Evolutionary conservation across 225 moss, liverwort and hornwort species (phyloP).

Genomic region (Pseudoscleropodium purum): DNA sequence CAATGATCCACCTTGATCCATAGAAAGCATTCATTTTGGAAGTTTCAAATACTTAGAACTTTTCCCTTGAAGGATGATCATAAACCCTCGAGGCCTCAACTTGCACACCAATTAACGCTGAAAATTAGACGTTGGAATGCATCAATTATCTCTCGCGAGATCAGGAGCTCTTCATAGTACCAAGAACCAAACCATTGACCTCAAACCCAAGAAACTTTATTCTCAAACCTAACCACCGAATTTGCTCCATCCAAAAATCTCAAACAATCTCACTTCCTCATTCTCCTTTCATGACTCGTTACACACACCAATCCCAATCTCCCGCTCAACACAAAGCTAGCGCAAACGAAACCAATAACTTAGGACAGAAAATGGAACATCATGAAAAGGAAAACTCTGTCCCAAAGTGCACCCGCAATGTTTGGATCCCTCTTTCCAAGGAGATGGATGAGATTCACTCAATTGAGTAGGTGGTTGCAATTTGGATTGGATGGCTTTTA

Average conservation of each 20-base stretch:
- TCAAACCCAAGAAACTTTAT: not conserved
- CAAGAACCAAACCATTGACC: not conserved
- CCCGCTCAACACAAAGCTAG: not conserved
- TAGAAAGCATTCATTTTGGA: not conserved
- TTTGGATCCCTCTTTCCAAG: too few relatives aligned
- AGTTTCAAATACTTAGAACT: not conserved
- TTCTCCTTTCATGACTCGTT: not conserved
- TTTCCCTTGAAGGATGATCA: too few relatives aligned
- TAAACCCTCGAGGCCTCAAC: too few relatives aligned
- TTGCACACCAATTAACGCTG: not conserved
- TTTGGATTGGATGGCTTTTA: too few relatives aligned
- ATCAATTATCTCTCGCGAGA: not conserved
- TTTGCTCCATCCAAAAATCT: too few relatives aligned
- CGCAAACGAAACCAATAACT: not conserved
- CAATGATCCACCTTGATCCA: slow-evolving; percentile 53
- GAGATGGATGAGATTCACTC: too few relatives aligned
- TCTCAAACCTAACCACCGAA: not conserved
- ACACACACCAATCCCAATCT: not conserved
- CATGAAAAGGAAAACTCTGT: too few relatives aligned
- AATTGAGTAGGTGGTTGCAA: too few relatives aligned
- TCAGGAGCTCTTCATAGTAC: not conserved
- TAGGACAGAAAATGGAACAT: too few relatives aligned
- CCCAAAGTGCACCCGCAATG: too few relatives aligned
- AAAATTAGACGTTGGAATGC: not conserved
- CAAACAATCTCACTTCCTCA: not conserved